Evolutionary conservation across 2,329 filamentous ascomycete species (phyloP).

Genomic region (Cladosporium cucumerinum): DNA sequence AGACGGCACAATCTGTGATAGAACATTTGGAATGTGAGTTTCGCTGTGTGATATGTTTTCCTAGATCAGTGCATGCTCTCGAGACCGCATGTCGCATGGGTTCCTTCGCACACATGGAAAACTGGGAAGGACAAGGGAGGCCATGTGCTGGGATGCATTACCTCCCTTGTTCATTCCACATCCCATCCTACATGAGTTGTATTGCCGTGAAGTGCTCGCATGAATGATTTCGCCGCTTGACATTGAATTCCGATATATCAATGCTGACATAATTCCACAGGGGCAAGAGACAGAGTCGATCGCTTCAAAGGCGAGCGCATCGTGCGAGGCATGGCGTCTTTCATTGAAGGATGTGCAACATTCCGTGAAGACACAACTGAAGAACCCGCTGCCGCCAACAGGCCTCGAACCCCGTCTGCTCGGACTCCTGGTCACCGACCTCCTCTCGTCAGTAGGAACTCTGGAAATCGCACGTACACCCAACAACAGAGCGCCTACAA

Average conservation of each 20-base stretch:
- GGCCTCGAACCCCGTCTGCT: not conserved
- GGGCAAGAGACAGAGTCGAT: slow-evolving; percentile 35
- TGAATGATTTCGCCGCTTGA: not conserved
- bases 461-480: slow-evolving; percentile 5
- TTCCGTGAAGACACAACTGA: not conserved
- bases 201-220: not conserved
- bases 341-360: slow-evolving; percentile 23
- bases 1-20: slow-evolving; percentile 35
- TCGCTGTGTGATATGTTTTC: not conserved
- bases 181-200: not conserved
- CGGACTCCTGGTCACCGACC: slow-evolving; percentile 16
- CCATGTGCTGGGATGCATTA: not conserved
- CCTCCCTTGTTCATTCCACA: not conserved
- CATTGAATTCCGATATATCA: not conserved
- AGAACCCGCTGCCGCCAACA: not conserved
- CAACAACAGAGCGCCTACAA: not conserved
- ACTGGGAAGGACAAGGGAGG: not conserved
- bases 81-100: not conserved
- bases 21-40: slow-evolving; percentile 27
- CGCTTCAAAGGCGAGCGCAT: slow-evolving; percentile 26
- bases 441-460: slow-evolving; percentile 18
- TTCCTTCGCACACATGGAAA: not conserved
- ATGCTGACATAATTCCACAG: slow-evolving; percentile 10
- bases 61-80: not conserved
- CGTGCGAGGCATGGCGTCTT: slow-evolving; percentile 24